A percentile compares a stretch with the other conserved stretches of the same genome.
Conservation (phyloP, 805 yeast genomes). For the Zygosaccharomyces siamensis region DNA sequence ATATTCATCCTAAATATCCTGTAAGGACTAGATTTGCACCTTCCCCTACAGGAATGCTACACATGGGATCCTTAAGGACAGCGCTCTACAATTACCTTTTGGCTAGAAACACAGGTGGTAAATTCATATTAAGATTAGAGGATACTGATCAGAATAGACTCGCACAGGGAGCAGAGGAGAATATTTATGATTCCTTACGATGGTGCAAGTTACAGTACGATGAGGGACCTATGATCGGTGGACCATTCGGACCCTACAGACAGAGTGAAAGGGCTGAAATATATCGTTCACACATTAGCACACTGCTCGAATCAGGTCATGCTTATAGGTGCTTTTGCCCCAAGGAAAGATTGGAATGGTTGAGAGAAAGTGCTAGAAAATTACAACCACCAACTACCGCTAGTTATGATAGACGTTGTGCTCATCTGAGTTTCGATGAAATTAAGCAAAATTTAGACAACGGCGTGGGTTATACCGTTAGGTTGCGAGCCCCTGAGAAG, state of each 20-base stretch:
- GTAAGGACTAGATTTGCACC: slow-evolving; percentile 95
- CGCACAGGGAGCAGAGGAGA: slow-evolving; percentile 76
- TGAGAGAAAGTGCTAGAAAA: slow-evolving; percentile 68
- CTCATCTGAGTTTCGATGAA: slow-evolving; percentile 41
- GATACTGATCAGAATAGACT: slow-evolving; percentile 86
- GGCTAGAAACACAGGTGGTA: slow-evolving; percentile 76
- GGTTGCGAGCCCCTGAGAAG: slow-evolving; percentile 70
- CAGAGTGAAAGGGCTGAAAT: slow-evolving; percentile 76
- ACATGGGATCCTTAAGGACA: slow-evolving; percentile 88
- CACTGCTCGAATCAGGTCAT: slow-evolving; percentile 54
- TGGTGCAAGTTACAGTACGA: slow-evolving; percentile 78
- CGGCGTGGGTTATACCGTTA: slow-evolving; percentile 47
- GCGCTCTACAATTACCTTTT: slow-evolving; percentile 84
- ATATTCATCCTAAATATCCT: slow-evolving; percentile 45
- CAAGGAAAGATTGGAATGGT: slow-evolving; percentile 62
- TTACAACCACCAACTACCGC: slow-evolving; percentile 86
- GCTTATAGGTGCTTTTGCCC: slow-evolving; percentile 89
- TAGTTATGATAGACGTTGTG: slow-evolving; percentile 84
- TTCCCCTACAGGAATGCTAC: slow-evolving; percentile 95
- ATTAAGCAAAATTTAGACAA: slow-evolving; percentile 34
- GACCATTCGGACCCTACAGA: slow-evolving; percentile 61
- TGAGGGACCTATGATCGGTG: slow-evolving; percentile 61
- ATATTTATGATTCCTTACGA: slow-evolving; percentile 64
- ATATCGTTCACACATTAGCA: slow-evolving; percentile 55
- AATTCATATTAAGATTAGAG: slow-evolving; percentile 76